These are phyloP conservation scores for Aspergillus funiculosus DNA, from an alignment of 495 filamentous ascomycete genomes.

Conservation along the genomic window DNA sequence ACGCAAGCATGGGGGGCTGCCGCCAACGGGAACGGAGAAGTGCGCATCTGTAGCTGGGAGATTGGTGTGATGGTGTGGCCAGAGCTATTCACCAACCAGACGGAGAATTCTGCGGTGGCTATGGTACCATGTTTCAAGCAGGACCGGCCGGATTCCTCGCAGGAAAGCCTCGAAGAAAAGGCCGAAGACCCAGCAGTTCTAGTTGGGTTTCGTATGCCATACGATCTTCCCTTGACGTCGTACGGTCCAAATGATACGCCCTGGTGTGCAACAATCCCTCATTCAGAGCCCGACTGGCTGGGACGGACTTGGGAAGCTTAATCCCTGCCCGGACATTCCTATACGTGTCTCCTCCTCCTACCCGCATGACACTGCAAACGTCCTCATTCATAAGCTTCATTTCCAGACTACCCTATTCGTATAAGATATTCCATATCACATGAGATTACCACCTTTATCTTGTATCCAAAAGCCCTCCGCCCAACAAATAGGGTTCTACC, in stretches of 20 bases:
- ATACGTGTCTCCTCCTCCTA: too few species aligned
- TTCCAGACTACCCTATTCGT: too few species aligned
- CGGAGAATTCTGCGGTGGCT: conserved; percentile 24
- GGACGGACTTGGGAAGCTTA: conserved; percentile 50
- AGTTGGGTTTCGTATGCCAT: conserved; percentile 75
- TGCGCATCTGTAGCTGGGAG: conserved; percentile 76
- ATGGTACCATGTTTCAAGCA: conserved; percentile 68
- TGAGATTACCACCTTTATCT: too few species aligned
- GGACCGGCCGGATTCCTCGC: conserved; percentile 41
- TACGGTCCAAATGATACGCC: conserved; percentile 62
- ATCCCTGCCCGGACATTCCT: too few species aligned
- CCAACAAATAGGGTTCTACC: background rate
- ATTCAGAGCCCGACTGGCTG: conserved; percentile 63
- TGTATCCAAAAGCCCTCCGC: too few species aligned
- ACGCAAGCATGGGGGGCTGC: conserved; percentile 85
- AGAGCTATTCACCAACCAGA: conserved; percentile 46
- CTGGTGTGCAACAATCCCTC: conserved; percentile 66
- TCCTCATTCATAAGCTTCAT: too few species aligned
- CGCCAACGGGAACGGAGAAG: conserved; percentile 46
- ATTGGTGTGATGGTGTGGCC: conserved; percentile 85
- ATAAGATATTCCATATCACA: too few species aligned
- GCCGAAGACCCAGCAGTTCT: conserved; percentile 14
- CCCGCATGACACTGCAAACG: too few species aligned
- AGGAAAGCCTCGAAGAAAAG: background rate
- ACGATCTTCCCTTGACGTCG: conserved; percentile 66